These are phyloP conservation scores for Hypoxylon rickii DNA, from an alignment of 495 filamentous ascomycete genomes.

Conservation along the genomic window DNA sequence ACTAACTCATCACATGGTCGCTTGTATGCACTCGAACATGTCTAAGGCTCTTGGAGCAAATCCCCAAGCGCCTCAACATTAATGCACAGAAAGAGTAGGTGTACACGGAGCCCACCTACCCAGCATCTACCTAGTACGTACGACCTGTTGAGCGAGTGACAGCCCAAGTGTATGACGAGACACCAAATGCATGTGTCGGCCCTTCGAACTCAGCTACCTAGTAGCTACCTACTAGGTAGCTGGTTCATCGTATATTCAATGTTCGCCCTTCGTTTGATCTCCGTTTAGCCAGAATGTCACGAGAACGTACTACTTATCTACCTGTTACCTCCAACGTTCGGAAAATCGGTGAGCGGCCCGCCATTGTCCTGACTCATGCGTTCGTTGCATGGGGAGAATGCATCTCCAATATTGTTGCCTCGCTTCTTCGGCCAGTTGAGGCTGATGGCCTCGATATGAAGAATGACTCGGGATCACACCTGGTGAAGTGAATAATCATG, in stretches of 20 bases:
- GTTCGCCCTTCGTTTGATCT: conserved; percentile 46
- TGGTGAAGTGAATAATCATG: too few relatives aligned
- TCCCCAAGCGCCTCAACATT: conserved; percentile 10
- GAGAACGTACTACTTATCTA: conserved; percentile 24
- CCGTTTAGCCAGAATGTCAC: conserved; percentile 53
- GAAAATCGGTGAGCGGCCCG: conserved; percentile 54
- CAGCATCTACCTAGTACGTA: background rate
- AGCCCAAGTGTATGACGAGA: conserved; percentile 6
- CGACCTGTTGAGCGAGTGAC: background rate
- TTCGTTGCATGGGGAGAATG: too few relatives aligned
- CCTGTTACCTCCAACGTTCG: conserved; percentile 41
- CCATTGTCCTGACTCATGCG: conserved; percentile 32
- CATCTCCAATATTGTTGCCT: conserved; percentile 25
- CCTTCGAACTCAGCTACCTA: conserved; percentile 18
- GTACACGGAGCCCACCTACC: too few relatives aligned
- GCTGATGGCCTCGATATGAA: conserved; percentile 17
- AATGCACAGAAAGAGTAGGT: conserved; percentile 13
- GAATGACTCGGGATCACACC: conserved; percentile 4
- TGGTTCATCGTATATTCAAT: conserved; percentile 24
- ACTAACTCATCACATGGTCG: conserved; percentile 18
- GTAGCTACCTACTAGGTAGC: too few relatives aligned
- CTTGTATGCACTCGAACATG: conserved; percentile 10
- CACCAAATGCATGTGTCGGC: conserved; percentile 5
- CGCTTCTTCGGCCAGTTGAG: conserved; percentile 29
- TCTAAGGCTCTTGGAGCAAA: conserved; percentile 1